A percentile compares a stretch with the other conserved stretches of the same genome.
Conservation (phyloP, 805 yeast species). For the Priceomyces haplophilus region DNA sequence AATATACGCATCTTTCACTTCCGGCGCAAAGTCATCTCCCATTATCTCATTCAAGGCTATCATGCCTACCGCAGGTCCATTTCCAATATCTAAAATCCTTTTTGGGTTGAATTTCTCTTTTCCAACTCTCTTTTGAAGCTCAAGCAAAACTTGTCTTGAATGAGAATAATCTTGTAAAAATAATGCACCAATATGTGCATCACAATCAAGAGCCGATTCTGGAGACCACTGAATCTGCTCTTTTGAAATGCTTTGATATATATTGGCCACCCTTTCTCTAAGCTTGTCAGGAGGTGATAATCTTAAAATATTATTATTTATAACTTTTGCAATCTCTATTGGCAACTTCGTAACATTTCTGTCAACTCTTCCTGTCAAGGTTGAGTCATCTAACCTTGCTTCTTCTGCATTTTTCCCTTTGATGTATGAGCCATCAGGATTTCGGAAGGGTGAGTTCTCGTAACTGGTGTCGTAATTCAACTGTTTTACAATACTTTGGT, state of each 20-base stretch:
- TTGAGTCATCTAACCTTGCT: slow-evolving; percentile 56
- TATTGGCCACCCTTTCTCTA: slow-evolving; percentile 57
- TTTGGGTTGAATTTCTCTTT: slow-evolving; percentile 55
- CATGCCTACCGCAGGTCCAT: slow-evolving; percentile 92
- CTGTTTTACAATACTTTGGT: slow-evolving; percentile 3
- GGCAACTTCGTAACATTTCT: slow-evolving; percentile 57
- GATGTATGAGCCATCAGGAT: slow-evolving; percentile 38
- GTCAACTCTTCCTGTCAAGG: slow-evolving; percentile 54
- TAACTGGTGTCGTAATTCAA: slow-evolving; percentile 4
- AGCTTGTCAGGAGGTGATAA: slow-evolving; percentile 61
- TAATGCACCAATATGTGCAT: slow-evolving; percentile 75
- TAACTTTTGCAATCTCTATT: slow-evolving; percentile 49
- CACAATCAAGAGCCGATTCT: slow-evolving; percentile 51
- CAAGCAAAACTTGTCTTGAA: slow-evolving; percentile 60
- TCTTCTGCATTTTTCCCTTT: slow-evolving; percentile 46
- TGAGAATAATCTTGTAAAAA: slow-evolving; percentile 82
- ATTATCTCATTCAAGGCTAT: slow-evolving; percentile 81
- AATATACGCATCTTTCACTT: slow-evolving; percentile 66
- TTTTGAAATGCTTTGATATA: slow-evolving; percentile 50
- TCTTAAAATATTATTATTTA: slow-evolving; percentile 61
- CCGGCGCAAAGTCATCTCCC: slow-evolving; percentile 62
- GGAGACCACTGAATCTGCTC: slow-evolving; percentile 54
- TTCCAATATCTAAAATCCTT: slow-evolving; percentile 73
- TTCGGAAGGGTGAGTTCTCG: slow-evolving; percentile 31
- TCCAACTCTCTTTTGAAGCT: slow-evolving; percentile 56